Conservation (phyloP, 1,139 yeast genomes). For the Pichia norvegensis region DNA sequence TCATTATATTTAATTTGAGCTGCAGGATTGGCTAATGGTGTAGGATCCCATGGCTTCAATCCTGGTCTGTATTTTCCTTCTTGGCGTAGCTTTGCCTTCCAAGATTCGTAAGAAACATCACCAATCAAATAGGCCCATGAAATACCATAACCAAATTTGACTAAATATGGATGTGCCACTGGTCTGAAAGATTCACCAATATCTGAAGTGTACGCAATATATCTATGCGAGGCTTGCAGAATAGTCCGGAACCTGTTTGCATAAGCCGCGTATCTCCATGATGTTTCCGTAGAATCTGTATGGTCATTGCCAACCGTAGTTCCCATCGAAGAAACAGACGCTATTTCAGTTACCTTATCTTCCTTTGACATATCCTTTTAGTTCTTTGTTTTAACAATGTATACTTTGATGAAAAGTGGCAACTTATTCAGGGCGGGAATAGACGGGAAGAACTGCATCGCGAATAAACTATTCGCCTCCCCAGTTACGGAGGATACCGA, state of each 20-base stretch:
- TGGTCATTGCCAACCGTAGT: not conserved
- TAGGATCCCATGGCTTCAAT: conserved; percentile 59
- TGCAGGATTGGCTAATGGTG: conserved; percentile 36
- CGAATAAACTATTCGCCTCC: not conserved
- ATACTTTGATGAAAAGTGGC: too few relatives aligned
- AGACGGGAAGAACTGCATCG: too few relatives aligned
- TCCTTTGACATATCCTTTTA: not conserved
- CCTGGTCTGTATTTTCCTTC: conserved; percentile 61
- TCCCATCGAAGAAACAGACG: not conserved
- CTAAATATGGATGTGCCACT: conserved; percentile 63
- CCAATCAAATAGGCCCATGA: conserved; percentile 75
- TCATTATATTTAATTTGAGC: conserved; percentile 36
- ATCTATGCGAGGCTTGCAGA: conserved; percentile 67
- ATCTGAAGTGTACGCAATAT: conserved; percentile 82
- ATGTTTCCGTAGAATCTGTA: conserved; percentile 19
- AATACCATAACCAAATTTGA: conserved; percentile 59
- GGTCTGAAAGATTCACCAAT: conserved; percentile 89
- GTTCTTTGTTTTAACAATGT: too few relatives aligned
- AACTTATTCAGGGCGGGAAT: too few relatives aligned
- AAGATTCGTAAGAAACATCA: conserved; percentile 69
- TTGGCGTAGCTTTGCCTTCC: conserved; percentile 63
- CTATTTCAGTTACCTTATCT: not conserved
- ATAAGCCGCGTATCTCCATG: conserved; percentile 71
- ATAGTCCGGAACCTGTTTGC: conserved; percentile 69
- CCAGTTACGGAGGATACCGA: conserved; percentile 8